Conservation (phyloP, 208 protist genomes). For the Leptomonas seymouri region DNA sequence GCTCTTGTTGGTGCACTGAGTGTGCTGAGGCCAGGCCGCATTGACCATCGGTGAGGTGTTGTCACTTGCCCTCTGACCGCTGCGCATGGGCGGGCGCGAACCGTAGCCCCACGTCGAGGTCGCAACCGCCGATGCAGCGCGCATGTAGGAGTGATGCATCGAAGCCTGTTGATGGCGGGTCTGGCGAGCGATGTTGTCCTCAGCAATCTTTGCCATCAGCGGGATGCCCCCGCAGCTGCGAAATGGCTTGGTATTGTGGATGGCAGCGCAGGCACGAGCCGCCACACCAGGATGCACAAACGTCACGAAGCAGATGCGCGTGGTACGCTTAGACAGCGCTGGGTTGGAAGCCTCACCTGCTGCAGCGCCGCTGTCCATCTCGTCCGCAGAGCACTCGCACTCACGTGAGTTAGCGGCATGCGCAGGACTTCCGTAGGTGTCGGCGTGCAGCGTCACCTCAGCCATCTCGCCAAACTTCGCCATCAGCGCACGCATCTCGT, state of each 20-base stretch:
- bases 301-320: conserved; percentile 69
- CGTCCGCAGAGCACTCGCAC: too few species aligned
- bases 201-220: conserved; percentile 59
- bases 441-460: conserved; percentile 56
- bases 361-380: neutral
- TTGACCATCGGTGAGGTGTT: neutral
- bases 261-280: conserved; percentile 35
- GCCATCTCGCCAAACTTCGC: conserved; percentile 47
- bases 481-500: conserved; percentile 41
- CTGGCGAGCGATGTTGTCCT: conserved; percentile 43
- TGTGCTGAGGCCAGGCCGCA: neutral
- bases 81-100: neutral
- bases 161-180: conserved; percentile 27
- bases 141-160: neutral
- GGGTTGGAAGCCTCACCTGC: neutral
- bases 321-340: conserved; percentile 22
- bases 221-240: conserved; percentile 31
- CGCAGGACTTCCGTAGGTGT: conserved; percentile 41
- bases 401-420: too few species aligned
- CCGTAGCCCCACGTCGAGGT: neutral
- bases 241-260: conserved; percentile 61
- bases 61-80: neutral
- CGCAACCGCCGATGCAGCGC: neutral
- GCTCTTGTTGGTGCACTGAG: neutral
- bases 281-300: conserved; percentile 52